These are phyloP conservation scores for Tanacetum coccineum DNA, from an alignment of 129 eudicot species.

Conservation along the genomic window DNA sequence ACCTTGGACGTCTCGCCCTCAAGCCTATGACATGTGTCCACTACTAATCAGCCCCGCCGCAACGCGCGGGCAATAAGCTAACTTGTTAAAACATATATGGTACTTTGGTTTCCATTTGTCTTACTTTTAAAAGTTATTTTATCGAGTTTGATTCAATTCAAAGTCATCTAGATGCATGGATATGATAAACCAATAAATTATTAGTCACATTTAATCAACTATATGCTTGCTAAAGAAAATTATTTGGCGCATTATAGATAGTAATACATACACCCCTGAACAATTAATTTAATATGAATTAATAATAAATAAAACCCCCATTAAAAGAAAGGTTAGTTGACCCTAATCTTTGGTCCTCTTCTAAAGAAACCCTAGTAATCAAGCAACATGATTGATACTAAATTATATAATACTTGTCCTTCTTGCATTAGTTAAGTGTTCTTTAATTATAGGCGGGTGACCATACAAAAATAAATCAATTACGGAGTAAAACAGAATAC, in stretches of 20 bases:
- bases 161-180: slow-evolving; percentile 8
- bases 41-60: no score
- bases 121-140: no score
- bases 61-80: no score
- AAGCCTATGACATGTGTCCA: no score
- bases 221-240: not conserved
- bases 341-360: slow-evolving; percentile 28
- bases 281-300: not conserved
- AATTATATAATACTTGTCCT: slow-evolving; percentile 14
- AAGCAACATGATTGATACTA: slow-evolving; percentile 31
- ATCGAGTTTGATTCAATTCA: not conserved
- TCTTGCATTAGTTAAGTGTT: slow-evolving; percentile 7
- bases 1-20: no score
- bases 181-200: not conserved
- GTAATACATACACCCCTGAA: not conserved
- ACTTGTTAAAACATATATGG: no score
- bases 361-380: slow-evolving; percentile 29
- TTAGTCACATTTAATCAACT: slow-evolving; percentile 15
- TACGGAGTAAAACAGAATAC: not conserved
- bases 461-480: slow-evolving; percentile 17
- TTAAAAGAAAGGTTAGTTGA: slow-evolving; percentile 16
- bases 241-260: not conserved
- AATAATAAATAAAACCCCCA: not conserved
- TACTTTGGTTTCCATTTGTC: no score
- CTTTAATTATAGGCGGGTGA: slow-evolving; percentile 16